Evolutionary conservation across 331 rosid species (phyloP).

Genomic region (Spiraea crenata): DNA sequence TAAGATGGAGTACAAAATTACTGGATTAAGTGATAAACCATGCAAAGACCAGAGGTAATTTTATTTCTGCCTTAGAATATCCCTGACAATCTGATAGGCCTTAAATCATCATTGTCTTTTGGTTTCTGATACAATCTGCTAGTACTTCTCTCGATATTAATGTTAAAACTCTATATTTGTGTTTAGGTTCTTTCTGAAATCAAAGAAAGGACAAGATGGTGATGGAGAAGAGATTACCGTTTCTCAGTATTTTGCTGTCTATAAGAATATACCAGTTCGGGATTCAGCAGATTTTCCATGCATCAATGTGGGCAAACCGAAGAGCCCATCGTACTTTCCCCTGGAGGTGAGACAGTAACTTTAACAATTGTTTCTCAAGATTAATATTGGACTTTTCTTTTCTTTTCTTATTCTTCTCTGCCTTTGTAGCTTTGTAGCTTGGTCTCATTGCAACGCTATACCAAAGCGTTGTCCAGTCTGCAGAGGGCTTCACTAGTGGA

Average conservation of each 20-base stretch:
- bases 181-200: slow-evolving; percentile 57
- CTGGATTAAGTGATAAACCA: slow-evolving; percentile 76
- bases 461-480: slow-evolving; percentile 62
- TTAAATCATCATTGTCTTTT: not conserved
- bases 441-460: slow-evolving; percentile 82
- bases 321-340: slow-evolving; percentile 73
- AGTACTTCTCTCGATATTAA: not conserved
- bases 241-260: slow-evolving; percentile 63
- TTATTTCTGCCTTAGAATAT: not conserved
- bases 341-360: slow-evolving; percentile 49
- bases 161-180: not conserved
- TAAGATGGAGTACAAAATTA: slow-evolving; percentile 73
- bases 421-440: slow-evolving; percentile 59
- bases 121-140: not conserved
- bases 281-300: slow-evolving; percentile 72
- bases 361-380: too few species aligned
- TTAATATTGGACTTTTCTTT: not conserved
- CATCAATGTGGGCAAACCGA: slow-evolving; percentile 90
- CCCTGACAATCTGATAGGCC: not conserved
- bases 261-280: slow-evolving; percentile 39
- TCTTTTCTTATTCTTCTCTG: not conserved
- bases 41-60: slow-evolving; percentile 68
- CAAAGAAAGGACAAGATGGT: slow-evolving; percentile 36
- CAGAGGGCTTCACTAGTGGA: slow-evolving; percentile 80
- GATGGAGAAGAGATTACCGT: slow-evolving; percentile 51